Percentiles rank a stretch among this genome's conserved stretches.
These are phyloP conservation scores for Dipteronia dyeriana DNA, from an alignment of 345 rosid species.

Conservation along the genomic window DNA sequence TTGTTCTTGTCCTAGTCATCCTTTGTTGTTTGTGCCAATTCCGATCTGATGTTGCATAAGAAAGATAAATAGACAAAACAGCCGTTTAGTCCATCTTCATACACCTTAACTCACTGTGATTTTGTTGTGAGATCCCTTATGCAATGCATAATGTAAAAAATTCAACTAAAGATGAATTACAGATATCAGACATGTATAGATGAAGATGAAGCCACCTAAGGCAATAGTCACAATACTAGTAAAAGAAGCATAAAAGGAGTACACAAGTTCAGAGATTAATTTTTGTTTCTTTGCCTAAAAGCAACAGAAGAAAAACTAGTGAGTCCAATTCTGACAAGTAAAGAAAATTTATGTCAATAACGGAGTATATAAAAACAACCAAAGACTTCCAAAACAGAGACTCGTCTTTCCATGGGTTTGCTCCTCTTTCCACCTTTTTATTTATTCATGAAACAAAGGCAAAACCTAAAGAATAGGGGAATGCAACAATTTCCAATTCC, in stretches of 20 bases:
- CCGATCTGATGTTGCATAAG: too few relatives aligned
- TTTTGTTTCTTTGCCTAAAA: too few relatives aligned
- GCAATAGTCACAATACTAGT: slow-evolving; percentile 30
- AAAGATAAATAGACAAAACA: too few relatives aligned
- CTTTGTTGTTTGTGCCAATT: too few relatives aligned
- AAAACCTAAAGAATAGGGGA: slow-evolving; percentile 12
- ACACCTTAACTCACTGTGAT: too few relatives aligned
- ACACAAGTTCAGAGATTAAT: neutral
- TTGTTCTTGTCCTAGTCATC: too few relatives aligned
- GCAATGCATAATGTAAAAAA: too few relatives aligned
- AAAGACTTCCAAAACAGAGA: neutral
- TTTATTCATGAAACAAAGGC: slow-evolving; percentile 12
- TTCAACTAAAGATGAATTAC: too few relatives aligned
- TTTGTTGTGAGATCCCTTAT: too few relatives aligned
- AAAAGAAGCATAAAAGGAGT: slow-evolving; percentile 77
- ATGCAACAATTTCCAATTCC: slow-evolving; percentile 8
- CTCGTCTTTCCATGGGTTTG: neutral
- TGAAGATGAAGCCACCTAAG: too few relatives aligned
- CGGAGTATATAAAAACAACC: neutral
- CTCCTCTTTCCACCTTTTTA: slow-evolving; percentile 7
- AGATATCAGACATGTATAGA: too few relatives aligned
- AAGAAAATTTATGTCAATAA: slow-evolving; percentile 37
- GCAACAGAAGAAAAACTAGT: slow-evolving; percentile 35
- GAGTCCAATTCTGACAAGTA: slow-evolving; percentile 44
- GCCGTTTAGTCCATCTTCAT: too few relatives aligned